phyloP scores from a whole-genome alignment of 2,329 filamentous ascomycete genomes.

The Xylaria sp. region DNA sequence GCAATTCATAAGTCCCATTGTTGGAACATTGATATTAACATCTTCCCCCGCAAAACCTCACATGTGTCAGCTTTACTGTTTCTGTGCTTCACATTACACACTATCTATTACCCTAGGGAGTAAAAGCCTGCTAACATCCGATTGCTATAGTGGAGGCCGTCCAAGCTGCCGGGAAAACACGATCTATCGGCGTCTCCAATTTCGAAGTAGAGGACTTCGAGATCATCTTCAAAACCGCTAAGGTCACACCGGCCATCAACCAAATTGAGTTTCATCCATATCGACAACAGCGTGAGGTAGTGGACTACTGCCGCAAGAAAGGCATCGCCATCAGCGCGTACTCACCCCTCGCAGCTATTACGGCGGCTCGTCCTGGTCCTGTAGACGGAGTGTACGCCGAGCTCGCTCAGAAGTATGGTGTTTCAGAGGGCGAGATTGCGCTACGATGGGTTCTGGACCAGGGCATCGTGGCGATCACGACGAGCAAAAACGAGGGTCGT shows the following conservation, averaged over 20 bases:
- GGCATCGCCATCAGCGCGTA: slow-evolving; percentile 66
- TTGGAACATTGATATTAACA: background rate
- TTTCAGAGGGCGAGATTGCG: slow-evolving; percentile 64
- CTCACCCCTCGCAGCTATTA: slow-evolving; percentile 59
- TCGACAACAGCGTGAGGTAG: slow-evolving; percentile 68
- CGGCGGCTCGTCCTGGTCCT: slow-evolving; percentile 60
- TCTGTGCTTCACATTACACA: background rate
- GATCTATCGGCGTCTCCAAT: slow-evolving; percentile 80
- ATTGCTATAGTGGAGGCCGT: slow-evolving; percentile 65
- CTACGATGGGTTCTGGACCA: slow-evolving; percentile 69
- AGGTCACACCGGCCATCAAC: slow-evolving; percentile 73
- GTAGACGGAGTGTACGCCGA: slow-evolving; percentile 61
- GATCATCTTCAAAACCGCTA: slow-evolving; percentile 65
- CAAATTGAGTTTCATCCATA: slow-evolving; percentile 84
- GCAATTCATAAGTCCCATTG: background rate
- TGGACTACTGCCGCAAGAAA: slow-evolving; percentile 66
- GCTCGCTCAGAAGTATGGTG: slow-evolving; percentile 66
- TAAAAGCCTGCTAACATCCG: background rate
- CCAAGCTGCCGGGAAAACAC: slow-evolving; percentile 70
- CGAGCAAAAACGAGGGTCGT: slow-evolving; percentile 65
- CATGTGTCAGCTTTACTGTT: background rate
- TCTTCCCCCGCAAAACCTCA: background rate
- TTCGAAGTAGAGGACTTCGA: slow-evolving; percentile 68
- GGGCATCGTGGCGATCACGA: slow-evolving; percentile 67
- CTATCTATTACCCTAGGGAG: background rate